phyloP scores from a whole-genome alignment of 176 grass and related monocot genomes.

The Luzula sylvatica region DNA sequence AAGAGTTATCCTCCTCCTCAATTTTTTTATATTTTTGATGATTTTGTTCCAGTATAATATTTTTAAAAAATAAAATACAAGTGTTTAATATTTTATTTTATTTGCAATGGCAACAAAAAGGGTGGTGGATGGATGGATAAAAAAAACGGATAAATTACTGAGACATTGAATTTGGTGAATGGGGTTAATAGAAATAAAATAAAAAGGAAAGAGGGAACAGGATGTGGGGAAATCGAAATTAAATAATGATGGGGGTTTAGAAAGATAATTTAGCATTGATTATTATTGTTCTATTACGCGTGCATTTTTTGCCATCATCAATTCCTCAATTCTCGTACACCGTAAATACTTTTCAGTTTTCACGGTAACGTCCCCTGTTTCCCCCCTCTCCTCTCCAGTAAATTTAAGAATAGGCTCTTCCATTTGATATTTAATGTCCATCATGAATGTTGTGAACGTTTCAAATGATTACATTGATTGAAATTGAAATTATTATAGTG shows the following conservation, averaged over 20 bases:
- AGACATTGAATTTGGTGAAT: conserved; percentile 20
- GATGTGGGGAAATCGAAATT: conserved; percentile 22
- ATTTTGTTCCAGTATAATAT: conserved; percentile 10
- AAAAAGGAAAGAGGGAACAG: conserved; percentile 21
- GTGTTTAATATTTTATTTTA: not conserved
- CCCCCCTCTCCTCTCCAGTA: not conserved
- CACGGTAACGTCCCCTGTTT: not conserved
- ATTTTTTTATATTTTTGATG: too few species aligned
- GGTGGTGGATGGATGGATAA: conserved; percentile 19
- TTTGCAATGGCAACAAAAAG: conserved; percentile 24
- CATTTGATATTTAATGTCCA: too few species aligned
- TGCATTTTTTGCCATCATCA: conserved; percentile 45
- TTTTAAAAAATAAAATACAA: conserved; percentile 20
- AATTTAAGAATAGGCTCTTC: too few species aligned
- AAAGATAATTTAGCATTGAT: not conserved
- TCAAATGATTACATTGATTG: too few species aligned
- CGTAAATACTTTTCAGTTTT: conserved; percentile 5
- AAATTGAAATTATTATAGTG: too few species aligned
- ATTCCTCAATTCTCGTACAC: conserved; percentile 21
- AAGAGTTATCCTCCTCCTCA: conserved; percentile 17
- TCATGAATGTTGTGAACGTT: too few species aligned
- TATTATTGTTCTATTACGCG: conserved; percentile 27
- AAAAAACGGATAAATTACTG: conserved; percentile 26
- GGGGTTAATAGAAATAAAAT: conserved; percentile 5
- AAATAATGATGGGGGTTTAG: conserved; percentile 18